These are phyloP conservation scores for Colletotrichum somersetense DNA, from an alignment of 2,329 filamentous ascomycete genomes.

Conservation along the genomic window DNA sequence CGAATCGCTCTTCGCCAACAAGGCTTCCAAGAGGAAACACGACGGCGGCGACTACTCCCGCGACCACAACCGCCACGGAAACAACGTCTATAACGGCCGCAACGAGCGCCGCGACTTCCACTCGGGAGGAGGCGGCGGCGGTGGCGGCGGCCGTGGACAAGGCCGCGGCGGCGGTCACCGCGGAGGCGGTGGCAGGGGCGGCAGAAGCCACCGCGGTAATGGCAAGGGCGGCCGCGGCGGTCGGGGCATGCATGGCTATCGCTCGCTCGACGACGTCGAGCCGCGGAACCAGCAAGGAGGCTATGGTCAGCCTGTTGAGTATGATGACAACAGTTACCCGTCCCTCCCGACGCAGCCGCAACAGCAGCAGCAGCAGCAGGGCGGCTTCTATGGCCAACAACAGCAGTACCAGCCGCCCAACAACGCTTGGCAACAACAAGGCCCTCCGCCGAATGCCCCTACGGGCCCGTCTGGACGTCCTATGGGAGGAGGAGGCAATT, in stretches of 20 bases:
- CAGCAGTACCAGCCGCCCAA: slow-evolving; percentile 42
- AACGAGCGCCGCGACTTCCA: slow-evolving; percentile 58
- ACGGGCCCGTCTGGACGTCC: slow-evolving; percentile 43
- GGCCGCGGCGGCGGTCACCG: slow-evolving; percentile 53
- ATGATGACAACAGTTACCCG: slow-evolving; percentile 57
- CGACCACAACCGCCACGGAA: slow-evolving; percentile 44
- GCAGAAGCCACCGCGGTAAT: slow-evolving; percentile 54
- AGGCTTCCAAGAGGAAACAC: slow-evolving; percentile 71
- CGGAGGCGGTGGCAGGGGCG: slow-evolving; percentile 55
- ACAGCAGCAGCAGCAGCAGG: slow-evolving; percentile 42
- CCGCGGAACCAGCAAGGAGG: slow-evolving; percentile 60
- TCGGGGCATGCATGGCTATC: slow-evolving; percentile 68
- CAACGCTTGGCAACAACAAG: slow-evolving; percentile 15
- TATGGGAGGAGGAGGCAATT: slow-evolving; percentile 38
- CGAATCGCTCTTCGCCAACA: slow-evolving; percentile 72
- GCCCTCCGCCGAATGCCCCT: slow-evolving; percentile 32
- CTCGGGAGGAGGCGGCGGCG: slow-evolving; percentile 53
- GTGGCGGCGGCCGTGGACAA: slow-evolving; percentile 53
- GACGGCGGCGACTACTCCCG: slow-evolving; percentile 49
- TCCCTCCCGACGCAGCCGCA: slow-evolving; percentile 45
- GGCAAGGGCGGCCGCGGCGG: slow-evolving; percentile 60
- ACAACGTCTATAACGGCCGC: slow-evolving; percentile 52
- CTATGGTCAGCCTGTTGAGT: slow-evolving; percentile 59
- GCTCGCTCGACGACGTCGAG: slow-evolving; percentile 76
- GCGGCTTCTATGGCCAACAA: slow-evolving; percentile 41